Base-by-base conservation (phyloP, 2,329 filamentous ascomycete genomes). In the Monilinia fructigena region DNA sequence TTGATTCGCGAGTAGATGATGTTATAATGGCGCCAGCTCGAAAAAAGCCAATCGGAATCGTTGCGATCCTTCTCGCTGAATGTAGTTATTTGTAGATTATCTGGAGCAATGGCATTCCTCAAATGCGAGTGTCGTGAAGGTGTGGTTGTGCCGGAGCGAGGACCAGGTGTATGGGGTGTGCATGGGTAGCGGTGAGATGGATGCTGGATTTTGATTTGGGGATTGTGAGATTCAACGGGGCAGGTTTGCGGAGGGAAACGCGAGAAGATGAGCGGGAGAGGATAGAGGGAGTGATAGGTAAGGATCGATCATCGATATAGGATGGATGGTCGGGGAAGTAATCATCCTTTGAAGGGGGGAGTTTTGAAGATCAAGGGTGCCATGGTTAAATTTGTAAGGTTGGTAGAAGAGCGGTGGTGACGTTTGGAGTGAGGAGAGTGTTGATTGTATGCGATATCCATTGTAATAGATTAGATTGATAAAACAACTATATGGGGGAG, bases 1-100 rank as follows among this genome's bases (percentile, higher is more conserved):
- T 90, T 72, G 80, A 87, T 74, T 90, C 88, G 66, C 87, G 80
- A 23, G 86, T 81, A 74, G 87, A 85, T 62, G 82, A 83, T 66
- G 84, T 84, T 71, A 90, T 83, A 56, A 88, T 74, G 8, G 86
- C 86, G 56, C 87, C 87, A 0, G 86, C 83, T 40, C 87, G 82
- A 31, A 88, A 88, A 79, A 55, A 90, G 78, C 87, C 88, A 90
- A 76, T 89, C 87, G 66, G 83, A 85, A 71, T 87, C 82, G 66
- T 79, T 79, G 48, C 77, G 77, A 68, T 82, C 79, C 62, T 70
- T 61, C 50, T 68, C 59, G 63, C 73, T 68, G 69, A 75, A 62
- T 68, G 74, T 65, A 75, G 74, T 70, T 11, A 71, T 48, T 6
- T 38, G 38, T 12, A 70, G 61, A 50, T 77, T 73, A 47, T 74